Evolutionary conservation across 192 early-diverging fungal genomes (phyloP).

Genomic region (Coemansia biformis): DNA sequence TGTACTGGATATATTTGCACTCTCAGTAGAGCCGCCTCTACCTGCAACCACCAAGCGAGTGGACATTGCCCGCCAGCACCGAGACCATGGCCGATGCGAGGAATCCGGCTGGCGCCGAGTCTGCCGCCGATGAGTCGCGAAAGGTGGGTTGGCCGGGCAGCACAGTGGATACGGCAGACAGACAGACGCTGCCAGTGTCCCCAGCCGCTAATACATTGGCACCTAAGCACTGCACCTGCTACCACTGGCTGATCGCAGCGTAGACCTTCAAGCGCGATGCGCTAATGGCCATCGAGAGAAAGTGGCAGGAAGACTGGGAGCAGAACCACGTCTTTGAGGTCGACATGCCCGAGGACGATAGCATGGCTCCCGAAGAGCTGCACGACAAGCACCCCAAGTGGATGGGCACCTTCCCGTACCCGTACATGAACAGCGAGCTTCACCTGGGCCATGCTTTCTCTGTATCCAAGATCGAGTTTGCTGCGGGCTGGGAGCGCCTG

Average conservation of each 20-base stretch:
- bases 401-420: slow-evolving; percentile 93
- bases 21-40: too few species aligned
- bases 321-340: slow-evolving; percentile 71
- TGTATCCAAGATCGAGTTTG: slow-evolving; percentile 92
- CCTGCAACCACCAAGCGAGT: slow-evolving; percentile 1
- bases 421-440: slow-evolving; percentile 92
- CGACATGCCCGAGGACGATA: slow-evolving; percentile 67
- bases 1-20: too few species aligned
- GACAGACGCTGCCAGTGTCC: too few species aligned
- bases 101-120: too few species aligned
- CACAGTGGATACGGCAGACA: too few species aligned
- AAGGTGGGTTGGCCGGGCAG: too few species aligned
- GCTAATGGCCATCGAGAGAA: slow-evolving; percentile 67
- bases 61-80: too few species aligned
- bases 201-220: too few species aligned
- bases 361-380: slow-evolving; percentile 49
- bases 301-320: slow-evolving; percentile 78
- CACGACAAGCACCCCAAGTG: slow-evolving; percentile 78
- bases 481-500: slow-evolving; percentile 87
- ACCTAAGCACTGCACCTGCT: too few species aligned
- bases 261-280: slow-evolving; percentile 74
- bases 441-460: slow-evolving; percentile 98
- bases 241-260: neutral
- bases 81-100: too few species aligned
- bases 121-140: too few species aligned